Conservation (phyloP, 768 basidiomycete species). For the Pisolithus tinctorius region DNA sequence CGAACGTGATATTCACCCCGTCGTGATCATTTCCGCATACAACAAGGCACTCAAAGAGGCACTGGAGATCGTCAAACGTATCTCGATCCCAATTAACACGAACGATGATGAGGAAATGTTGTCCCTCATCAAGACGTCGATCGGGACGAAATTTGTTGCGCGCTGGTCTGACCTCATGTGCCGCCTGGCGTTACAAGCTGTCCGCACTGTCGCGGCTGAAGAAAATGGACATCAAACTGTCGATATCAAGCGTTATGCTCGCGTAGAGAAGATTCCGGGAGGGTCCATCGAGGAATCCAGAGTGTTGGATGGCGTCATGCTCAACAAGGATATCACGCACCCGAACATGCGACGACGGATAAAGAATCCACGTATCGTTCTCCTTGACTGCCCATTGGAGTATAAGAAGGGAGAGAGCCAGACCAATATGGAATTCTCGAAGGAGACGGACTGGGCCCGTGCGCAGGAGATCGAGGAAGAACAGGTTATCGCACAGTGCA, state of each 20-base stretch:
- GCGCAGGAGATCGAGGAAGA: slow-evolving; percentile 96
- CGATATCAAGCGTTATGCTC: slow-evolving; percentile 96
- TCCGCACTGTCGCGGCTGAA: slow-evolving; percentile 79
- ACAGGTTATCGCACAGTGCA: slow-evolving; percentile 84
- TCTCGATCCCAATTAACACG: slow-evolving; percentile 87
- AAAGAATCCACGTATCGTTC: slow-evolving; percentile 77
- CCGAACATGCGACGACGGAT: slow-evolving; percentile 94
- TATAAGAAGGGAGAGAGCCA: slow-evolving; percentile 99
- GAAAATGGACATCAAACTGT: slow-evolving; percentile 78
- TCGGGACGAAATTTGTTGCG: slow-evolving; percentile 95
- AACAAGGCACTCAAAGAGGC: slow-evolving; percentile 94
- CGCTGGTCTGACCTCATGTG: slow-evolving; percentile 99
- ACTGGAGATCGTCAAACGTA: slow-evolving; percentile 78
- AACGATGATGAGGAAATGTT: slow-evolving; percentile 88
- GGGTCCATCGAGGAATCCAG: slow-evolving; percentile 92
- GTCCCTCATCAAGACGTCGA: slow-evolving; percentile 93
- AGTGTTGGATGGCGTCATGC: slow-evolving; percentile 87
- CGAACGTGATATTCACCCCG: slow-evolving; percentile 96
- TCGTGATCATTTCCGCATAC: slow-evolving; percentile 97
- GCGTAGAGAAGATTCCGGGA: slow-evolving; percentile 96
- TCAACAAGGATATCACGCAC: slow-evolving; percentile 99
- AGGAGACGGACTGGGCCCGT: slow-evolving; percentile 88
- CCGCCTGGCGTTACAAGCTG: slow-evolving; percentile 85
- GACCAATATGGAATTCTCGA: slow-evolving; percentile 97
- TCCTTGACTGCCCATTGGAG: slow-evolving; percentile 92